Percentiles rank a stretch among this genome's conserved stretches.
These are phyloP conservation scores for Boletus edulis DNA, from an alignment of 768 basidiomycete genomes.

Conservation along the genomic window DNA sequence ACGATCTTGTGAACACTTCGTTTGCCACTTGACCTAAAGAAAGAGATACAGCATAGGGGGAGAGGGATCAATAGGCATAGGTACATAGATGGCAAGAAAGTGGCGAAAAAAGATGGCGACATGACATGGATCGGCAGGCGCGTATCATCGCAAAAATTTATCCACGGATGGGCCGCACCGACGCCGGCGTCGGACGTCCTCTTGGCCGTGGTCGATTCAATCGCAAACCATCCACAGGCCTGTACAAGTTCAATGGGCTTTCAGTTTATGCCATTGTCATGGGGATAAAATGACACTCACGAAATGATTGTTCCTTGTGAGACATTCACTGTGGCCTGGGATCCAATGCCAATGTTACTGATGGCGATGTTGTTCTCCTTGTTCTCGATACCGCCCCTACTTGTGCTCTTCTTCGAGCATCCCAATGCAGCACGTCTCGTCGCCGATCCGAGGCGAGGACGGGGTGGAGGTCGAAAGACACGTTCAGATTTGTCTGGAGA, in stretches of 20 bases:
- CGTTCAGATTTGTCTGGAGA: slow-evolving; percentile 31
- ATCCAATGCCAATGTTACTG: slow-evolving; percentile 2
- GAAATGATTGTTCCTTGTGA: slow-evolving; percentile 45
- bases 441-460: slow-evolving; percentile 55
- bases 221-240: slow-evolving; percentile 41
- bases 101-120: not conserved
- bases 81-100: slow-evolving; percentile 27
- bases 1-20: not conserved
- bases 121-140: not conserved
- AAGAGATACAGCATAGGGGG: slow-evolving; percentile 27
- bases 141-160: slow-evolving; percentile 4
- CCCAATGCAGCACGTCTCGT: slow-evolving; percentile 57
- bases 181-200: slow-evolving; percentile 38
- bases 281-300: slow-evolving; percentile 39
- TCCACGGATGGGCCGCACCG: slow-evolving; percentile 25
- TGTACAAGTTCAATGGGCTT: slow-evolving; percentile 11
- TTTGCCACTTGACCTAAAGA: not conserved
- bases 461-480: slow-evolving; percentile 28
- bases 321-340: slow-evolving; percentile 10
- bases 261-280: not conserved
- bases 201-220: slow-evolving; percentile 46
- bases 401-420: slow-evolving; percentile 60
- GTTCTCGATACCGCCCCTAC: slow-evolving; percentile 50
- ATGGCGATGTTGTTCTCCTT: slow-evolving; percentile 46
- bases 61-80: slow-evolving; percentile 25